Evolutionary conservation across 192 early-diverging fungal species (phyloP).

Genomic region (Rhizophagus prolifer): DNA sequence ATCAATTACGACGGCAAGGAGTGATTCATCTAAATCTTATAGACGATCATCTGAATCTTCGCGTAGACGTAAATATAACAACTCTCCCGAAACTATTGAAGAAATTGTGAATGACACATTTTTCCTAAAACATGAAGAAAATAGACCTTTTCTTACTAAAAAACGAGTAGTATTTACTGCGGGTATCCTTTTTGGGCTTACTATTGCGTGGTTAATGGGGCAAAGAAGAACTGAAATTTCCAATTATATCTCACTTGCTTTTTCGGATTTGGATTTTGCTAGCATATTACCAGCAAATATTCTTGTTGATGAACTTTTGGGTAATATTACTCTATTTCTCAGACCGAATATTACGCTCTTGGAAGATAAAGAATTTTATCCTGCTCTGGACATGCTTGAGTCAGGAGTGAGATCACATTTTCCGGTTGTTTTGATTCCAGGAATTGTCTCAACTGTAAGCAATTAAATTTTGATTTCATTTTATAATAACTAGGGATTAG

Average conservation of each 20-base stretch:
- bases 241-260: constrained; percentile 35
- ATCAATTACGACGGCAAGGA: neutral
- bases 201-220: constrained; percentile 44
- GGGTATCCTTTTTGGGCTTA: constrained; percentile 60
- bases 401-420: constrained; percentile 37
- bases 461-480: neutral
- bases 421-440: constrained; percentile 78
- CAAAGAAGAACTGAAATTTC: constrained; percentile 47
- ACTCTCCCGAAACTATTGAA: constrained; percentile 8
- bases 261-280: constrained; percentile 63
- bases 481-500: constrained; percentile 49
- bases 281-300: constrained; percentile 65
- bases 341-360: constrained; percentile 37
- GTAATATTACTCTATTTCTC: constrained; percentile 61
- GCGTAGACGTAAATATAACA: neutral
- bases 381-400: constrained; percentile 38
- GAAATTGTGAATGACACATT: constrained; percentile 18
- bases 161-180: constrained; percentile 50
- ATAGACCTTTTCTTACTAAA: constrained; percentile 32
- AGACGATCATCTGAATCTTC: neutral
- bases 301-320: constrained; percentile 67
- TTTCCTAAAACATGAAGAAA: constrained; percentile 27
- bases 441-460: constrained; percentile 77
- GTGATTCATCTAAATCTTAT: neutral
- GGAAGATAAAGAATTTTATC: constrained; percentile 54